Evolutionary conservation across 2,329 filamentous ascomycete genomes (phyloP).

Genomic region (Talaromyces marneffei): DNA sequence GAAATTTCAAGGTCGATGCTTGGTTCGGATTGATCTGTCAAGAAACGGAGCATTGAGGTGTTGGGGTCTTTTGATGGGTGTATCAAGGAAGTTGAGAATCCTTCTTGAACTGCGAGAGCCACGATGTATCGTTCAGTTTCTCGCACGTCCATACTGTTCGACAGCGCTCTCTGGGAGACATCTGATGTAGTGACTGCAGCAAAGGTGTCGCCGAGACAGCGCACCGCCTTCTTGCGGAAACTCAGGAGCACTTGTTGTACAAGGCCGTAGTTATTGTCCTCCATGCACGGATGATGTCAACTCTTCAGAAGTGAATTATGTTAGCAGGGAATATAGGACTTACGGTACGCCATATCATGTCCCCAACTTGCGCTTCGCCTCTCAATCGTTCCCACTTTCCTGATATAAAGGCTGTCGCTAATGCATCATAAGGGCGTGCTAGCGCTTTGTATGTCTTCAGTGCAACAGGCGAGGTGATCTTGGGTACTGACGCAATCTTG

Average conservation of each 20-base stretch:
- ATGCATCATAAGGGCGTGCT: slow-evolving; percentile 62
- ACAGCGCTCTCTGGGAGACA: slow-evolving; percentile 32
- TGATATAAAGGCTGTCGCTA: slow-evolving; percentile 64
- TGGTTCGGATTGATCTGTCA: slow-evolving; percentile 27
- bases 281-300: slow-evolving; percentile 15
- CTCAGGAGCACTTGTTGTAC: slow-evolving; percentile 63
- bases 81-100: slow-evolving; percentile 48
- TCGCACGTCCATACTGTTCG: slow-evolving; percentile 20
- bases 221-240: slow-evolving; percentile 70
- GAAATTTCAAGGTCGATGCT: slow-evolving; percentile 33
- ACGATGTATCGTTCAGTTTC: slow-evolving; percentile 33
- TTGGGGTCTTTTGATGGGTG: slow-evolving; percentile 33
- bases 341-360: slow-evolving; percentile 56
- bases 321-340: slow-evolving; percentile 18
- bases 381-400: slow-evolving; percentile 55
- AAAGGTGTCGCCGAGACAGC: slow-evolving; percentile 68
- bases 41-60: slow-evolving; percentile 51
- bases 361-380: slow-evolving; percentile 57
- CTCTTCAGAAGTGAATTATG: neutral
- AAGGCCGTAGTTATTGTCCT: slow-evolving; percentile 68
- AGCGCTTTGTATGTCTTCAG: slow-evolving; percentile 54
- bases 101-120: slow-evolving; percentile 46
- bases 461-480: slow-evolving; percentile 49
- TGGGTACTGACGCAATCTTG: slow-evolving; percentile 44
- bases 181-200: slow-evolving; percentile 54